These are phyloP conservation scores for Rickenella mellea DNA, from an alignment of 768 basidiomycete genomes.

Conservation along the genomic window DNA sequence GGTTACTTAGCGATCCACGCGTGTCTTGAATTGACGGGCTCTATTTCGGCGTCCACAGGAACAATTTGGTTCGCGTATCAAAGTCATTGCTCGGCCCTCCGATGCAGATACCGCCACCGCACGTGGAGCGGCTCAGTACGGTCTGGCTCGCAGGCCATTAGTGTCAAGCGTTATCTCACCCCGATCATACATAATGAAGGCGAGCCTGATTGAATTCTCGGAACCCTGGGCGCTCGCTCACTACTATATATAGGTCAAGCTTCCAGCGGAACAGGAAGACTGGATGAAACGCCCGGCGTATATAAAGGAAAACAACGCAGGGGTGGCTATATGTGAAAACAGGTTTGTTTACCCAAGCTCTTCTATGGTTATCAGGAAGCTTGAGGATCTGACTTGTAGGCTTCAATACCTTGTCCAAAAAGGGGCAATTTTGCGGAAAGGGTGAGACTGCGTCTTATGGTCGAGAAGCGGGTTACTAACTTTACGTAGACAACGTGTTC, in stretches of 20 bases:
- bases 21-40: slow-evolving; percentile 1
- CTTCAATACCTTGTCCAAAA: slow-evolving; percentile 83
- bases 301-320: slow-evolving; percentile 68
- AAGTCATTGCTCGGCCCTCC: slow-evolving; percentile 70
- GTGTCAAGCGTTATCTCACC: slow-evolving; percentile 81
- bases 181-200: slow-evolving; percentile 82
- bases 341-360: slow-evolving; percentile 33
- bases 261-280: slow-evolving; percentile 82
- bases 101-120: slow-evolving; percentile 86
- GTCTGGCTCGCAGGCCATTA: slow-evolving; percentile 61
- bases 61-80: slow-evolving; percentile 55
- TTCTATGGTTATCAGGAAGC: neutral
- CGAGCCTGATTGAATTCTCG: slow-evolving; percentile 19
- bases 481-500: slow-evolving; percentile 59
- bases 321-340: slow-evolving; percentile 75
- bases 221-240: neutral
- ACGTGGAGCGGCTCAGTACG: slow-evolving; percentile 84
- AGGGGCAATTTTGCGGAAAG: slow-evolving; percentile 79
- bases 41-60: slow-evolving; percentile 30
- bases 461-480: slow-evolving; percentile 7
- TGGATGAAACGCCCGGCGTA: slow-evolving; percentile 80
- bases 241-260: slow-evolving; percentile 75
- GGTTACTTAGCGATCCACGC: neutral
- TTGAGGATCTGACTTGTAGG: slow-evolving; percentile 26
- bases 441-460: slow-evolving; percentile 44